A percentile compares a stretch with the other conserved stretches of the same genome.
These are phyloP conservation scores for Polyporus arcularius DNA, from an alignment of 768 basidiomycete genomes.

Conservation along the genomic window DNA sequence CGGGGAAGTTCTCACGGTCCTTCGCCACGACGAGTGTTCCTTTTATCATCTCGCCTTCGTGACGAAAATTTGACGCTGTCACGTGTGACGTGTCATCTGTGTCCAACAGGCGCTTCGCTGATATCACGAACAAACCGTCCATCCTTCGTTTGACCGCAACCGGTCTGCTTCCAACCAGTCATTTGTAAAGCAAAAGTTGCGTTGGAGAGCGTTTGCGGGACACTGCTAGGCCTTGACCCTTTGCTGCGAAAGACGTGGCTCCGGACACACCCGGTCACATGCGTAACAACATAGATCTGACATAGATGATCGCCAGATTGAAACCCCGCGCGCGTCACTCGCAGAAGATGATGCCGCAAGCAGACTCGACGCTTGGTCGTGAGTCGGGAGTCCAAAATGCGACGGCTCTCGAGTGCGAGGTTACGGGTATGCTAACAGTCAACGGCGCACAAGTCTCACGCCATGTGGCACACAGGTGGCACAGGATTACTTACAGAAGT, in stretches of 20 bases:
- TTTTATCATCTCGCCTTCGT: slow-evolving; percentile 60
- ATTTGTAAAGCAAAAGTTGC: not conserved
- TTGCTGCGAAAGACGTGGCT: no score
- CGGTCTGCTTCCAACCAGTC: not conserved
- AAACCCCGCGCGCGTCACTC: slow-evolving; percentile 14
- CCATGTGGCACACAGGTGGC: not conserved
- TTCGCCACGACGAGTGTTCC: slow-evolving; percentile 43
- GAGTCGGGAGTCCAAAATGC: not conserved
- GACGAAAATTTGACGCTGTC: slow-evolving; percentile 43
- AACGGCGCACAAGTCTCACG: not conserved
- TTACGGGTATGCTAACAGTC: no score
- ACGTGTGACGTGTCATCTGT: slow-evolving; percentile 34
- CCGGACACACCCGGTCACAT: slow-evolving; percentile 1
- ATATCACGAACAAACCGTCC: slow-evolving; percentile 4
- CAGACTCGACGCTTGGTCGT: not conserved
- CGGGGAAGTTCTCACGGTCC: slow-evolving; percentile 45
- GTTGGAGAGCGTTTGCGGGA: no score
- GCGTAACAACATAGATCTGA: slow-evolving; percentile 11
- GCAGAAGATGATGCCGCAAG: not conserved
- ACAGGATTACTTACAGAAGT: not conserved
- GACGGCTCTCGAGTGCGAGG: not conserved
- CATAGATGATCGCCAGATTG: slow-evolving; percentile 1
- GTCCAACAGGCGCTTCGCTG: slow-evolving; percentile 16
- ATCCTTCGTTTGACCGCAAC: not conserved
- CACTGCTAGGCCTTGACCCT: no score